These are phyloP conservation scores for Nicotiana tabacum DNA, from an alignment of 257 asterid genomes.

Conservation along the genomic window DNA sequence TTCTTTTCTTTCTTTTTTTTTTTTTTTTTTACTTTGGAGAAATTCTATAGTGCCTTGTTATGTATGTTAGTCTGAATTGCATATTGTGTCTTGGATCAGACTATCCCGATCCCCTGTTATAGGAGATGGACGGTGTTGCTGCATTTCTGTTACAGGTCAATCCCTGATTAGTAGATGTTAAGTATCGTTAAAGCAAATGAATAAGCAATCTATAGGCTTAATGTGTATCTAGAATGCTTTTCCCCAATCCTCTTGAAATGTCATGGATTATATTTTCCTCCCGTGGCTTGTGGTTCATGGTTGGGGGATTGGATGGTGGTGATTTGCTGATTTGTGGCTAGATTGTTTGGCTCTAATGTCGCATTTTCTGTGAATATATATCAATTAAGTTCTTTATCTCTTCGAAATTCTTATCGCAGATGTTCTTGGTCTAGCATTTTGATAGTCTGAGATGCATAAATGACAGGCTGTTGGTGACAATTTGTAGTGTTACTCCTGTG, in stretches of 20 bases:
- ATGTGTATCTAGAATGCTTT: not conserved
- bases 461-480: not conserved
- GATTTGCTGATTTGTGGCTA: not conserved
- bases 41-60: not conserved
- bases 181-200: not conserved
- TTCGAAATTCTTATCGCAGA: not conserved
- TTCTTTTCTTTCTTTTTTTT: too few species aligned
- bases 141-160: not conserved
- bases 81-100: not conserved
- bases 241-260: not conserved
- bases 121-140: not conserved
- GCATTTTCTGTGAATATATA: not conserved
- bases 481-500: not conserved
- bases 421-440: constrained; percentile 5
- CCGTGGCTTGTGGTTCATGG: not conserved
- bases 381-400: not conserved
- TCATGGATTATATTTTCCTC: not conserved
- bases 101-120: not conserved
- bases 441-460: not conserved
- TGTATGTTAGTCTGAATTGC: not conserved
- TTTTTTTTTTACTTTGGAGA: not conserved
- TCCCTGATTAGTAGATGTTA: not conserved
- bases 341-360: not conserved
- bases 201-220: not conserved
- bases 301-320: not conserved